These are phyloP conservation scores for Apiotrichum gracile DNA, from an alignment of 1,284 basidiomycete species.

Conservation along the genomic window DNA sequence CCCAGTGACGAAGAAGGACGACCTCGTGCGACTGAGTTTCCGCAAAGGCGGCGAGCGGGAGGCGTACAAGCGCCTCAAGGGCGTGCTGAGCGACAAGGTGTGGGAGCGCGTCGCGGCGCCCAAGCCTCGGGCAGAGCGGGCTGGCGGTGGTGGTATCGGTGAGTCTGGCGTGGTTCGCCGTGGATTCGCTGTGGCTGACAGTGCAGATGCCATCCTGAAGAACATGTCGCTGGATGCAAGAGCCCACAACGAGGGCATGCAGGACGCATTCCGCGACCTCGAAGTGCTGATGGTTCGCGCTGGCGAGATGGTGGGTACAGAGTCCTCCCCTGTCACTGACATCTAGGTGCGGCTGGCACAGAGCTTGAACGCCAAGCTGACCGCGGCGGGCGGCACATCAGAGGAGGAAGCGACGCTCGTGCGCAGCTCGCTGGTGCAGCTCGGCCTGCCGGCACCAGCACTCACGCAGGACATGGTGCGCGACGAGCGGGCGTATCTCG, in stretches of 20 bases:
- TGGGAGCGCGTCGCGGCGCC: slow-evolving; percentile 55
- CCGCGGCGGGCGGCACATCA: slow-evolving; percentile 48
- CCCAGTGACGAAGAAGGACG: slow-evolving; percentile 49
- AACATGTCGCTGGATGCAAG: slow-evolving; percentile 64
- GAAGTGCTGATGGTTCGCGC: slow-evolving; percentile 89
- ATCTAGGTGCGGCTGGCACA: slow-evolving; percentile 63
- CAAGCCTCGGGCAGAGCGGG: neutral
- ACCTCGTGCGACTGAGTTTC: slow-evolving; percentile 69
- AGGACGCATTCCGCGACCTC: slow-evolving; percentile 76
- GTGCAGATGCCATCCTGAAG: slow-evolving; percentile 70
- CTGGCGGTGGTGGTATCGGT: slow-evolving; percentile 30
- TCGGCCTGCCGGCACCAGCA: slow-evolving; percentile 67
- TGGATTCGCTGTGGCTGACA: neutral
- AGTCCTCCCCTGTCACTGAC: neutral
- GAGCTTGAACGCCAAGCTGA: slow-evolving; percentile 77
- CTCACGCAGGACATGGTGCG: slow-evolving; percentile 86
- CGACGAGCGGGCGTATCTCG: slow-evolving; percentile 73
- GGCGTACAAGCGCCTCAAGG: slow-evolving; percentile 74
- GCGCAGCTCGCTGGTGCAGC: slow-evolving; percentile 76
- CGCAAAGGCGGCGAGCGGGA: slow-evolving; percentile 80
- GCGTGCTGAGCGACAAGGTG: slow-evolving; percentile 65
- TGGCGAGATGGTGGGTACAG: slow-evolving; percentile 69
- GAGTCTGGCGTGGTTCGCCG: neutral
- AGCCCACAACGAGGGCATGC: slow-evolving; percentile 62
- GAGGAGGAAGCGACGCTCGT: slow-evolving; percentile 81